Conservation (phyloP, 192 early-diverging fungal genomes). For the Spizellomyces punctatus region DNA sequence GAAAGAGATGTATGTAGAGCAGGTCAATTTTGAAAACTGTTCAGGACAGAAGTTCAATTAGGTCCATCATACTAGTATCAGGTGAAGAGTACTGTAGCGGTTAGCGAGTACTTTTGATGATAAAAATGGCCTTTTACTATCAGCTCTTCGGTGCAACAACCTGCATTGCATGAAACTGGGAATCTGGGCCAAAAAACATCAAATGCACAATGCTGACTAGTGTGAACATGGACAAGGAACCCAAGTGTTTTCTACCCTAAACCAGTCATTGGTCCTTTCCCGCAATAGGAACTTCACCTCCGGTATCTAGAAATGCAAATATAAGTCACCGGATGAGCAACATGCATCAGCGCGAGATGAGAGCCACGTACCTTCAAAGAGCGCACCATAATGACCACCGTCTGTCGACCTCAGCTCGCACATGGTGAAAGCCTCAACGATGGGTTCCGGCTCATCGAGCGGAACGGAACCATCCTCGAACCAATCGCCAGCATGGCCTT, state of each 20-base stretch:
- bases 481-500: constrained; percentile 13
- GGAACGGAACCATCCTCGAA: constrained; percentile 7
- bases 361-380: constrained; percentile 14
- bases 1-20: not conserved
- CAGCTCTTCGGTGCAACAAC: not conserved
- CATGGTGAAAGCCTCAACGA: constrained; percentile 6
- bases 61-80: too few species aligned
- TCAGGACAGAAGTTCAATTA: too few species aligned
- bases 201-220: too few species aligned
- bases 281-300: constrained; percentile 3
- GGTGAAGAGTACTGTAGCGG: not conserved
- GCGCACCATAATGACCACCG: constrained; percentile 9
- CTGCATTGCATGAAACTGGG: not conserved
- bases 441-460: constrained; percentile 12
- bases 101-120: too few species aligned
- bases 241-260: not conserved
- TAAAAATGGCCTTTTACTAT: too few species aligned
- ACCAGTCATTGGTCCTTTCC: not conserved
- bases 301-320: not conserved
- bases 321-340: not conserved
- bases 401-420: constrained; percentile 6
- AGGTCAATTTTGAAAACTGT: not conserved
- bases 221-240: too few species aligned
- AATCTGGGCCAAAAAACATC: not conserved
- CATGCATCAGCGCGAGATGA: not conserved